A percentile compares a stretch with the other conserved stretches of the same genome.
Conservation (phyloP, 805 yeast genomes). For the Tetrapisispora fleetii region DNA sequence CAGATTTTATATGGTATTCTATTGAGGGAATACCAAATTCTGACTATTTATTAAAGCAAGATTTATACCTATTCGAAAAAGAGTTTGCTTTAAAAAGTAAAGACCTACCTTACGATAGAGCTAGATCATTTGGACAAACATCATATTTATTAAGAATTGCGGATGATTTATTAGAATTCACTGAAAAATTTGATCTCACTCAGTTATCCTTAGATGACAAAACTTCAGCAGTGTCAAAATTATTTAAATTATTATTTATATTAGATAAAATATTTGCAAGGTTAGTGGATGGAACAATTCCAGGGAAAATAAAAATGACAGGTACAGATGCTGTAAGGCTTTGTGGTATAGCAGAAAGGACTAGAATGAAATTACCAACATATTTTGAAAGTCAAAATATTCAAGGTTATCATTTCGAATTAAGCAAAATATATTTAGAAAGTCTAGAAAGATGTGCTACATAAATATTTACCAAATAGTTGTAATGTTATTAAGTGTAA, state of each 20-base stretch:
- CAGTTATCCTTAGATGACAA: constrained; percentile 11
- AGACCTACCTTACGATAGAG: neutral
- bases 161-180: constrained; percentile 57
- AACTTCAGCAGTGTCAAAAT: constrained; percentile 26
- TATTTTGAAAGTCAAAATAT: constrained; percentile 27
- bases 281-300: constrained; percentile 30
- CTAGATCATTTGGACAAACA: constrained; percentile 45
- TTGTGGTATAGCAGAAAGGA: constrained; percentile 42
- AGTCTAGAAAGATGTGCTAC: constrained; percentile 30
- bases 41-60: constrained; percentile 13
- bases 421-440: constrained; percentile 36
- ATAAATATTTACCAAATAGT: neutral
- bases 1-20: constrained; percentile 56
- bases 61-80: neutral
- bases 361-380: constrained; percentile 35
- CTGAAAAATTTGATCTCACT: constrained; percentile 34
- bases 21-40: constrained; percentile 32
- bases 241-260: constrained; percentile 32
- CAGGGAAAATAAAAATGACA: constrained; percentile 30
- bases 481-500: neutral
- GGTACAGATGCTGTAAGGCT: constrained; percentile 45
- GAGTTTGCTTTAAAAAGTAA: neutral
- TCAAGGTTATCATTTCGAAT: constrained; percentile 37
- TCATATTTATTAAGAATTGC: constrained; percentile 53
- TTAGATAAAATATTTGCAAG: constrained; percentile 35